These are phyloP conservation scores for Dactylellina sp. DNA, from an alignment of 2,329 filamentous ascomycete species.

Conservation along the genomic window DNA sequence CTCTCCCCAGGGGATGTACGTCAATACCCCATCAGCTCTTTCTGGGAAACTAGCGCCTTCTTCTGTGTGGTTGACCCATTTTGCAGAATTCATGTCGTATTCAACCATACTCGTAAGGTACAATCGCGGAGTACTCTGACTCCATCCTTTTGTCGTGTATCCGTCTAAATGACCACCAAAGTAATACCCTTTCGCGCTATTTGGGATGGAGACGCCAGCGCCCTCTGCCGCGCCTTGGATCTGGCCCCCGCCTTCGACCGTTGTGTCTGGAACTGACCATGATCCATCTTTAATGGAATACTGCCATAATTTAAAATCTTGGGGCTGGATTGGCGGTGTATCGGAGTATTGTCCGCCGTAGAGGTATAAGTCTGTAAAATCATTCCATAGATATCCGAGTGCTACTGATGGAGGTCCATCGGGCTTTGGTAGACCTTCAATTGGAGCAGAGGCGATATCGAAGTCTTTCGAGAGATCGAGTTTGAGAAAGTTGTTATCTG, in stretches of 20 bases:
- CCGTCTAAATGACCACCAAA: slow-evolving; percentile 81
- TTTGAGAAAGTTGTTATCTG: slow-evolving; percentile 77
- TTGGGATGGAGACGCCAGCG: slow-evolving; percentile 76
- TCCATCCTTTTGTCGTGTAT: slow-evolving; percentile 75
- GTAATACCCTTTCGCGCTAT: slow-evolving; percentile 78
- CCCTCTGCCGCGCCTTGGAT: slow-evolving; percentile 79
- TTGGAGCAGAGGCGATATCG: slow-evolving; percentile 73
- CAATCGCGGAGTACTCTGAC: slow-evolving; percentile 72
- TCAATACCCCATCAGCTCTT: slow-evolving; percentile 77
- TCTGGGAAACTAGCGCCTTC: slow-evolving; percentile 77
- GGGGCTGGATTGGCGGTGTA: slow-evolving; percentile 70
- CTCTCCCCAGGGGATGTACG: slow-evolving; percentile 80
- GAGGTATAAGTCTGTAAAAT: slow-evolving; percentile 75
- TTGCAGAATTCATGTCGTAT: slow-evolving; percentile 74
- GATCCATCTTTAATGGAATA: slow-evolving; percentile 70
- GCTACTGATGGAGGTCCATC: slow-evolving; percentile 78
- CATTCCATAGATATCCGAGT: slow-evolving; percentile 80
- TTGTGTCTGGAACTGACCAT: slow-evolving; percentile 56
- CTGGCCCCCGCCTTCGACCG: slow-evolving; percentile 27
- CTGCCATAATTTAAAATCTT: slow-evolving; percentile 75
- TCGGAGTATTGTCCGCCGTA: slow-evolving; percentile 82
- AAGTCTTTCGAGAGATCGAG: slow-evolving; percentile 80
- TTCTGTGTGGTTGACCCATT: slow-evolving; percentile 79
- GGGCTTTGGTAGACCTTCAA: slow-evolving; percentile 73
- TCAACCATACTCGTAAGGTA: slow-evolving; percentile 81